A percentile compares a stretch with the other conserved stretches of the same genome.
Conservation (phyloP, 192 early-diverging fungal species). For the Coemansia sp. region DNA sequence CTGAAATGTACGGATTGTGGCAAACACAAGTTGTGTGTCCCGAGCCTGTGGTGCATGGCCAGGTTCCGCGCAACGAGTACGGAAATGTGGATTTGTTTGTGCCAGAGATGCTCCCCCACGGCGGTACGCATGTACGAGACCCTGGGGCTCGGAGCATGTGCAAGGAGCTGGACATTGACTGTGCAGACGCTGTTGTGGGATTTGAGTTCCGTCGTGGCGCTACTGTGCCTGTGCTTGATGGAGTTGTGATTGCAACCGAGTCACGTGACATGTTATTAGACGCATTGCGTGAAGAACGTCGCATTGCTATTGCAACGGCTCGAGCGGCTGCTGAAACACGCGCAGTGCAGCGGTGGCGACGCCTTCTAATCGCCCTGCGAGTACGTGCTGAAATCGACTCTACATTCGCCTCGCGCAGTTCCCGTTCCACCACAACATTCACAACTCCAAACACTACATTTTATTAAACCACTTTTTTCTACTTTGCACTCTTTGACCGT, state of each 20-base stretch:
- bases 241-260: conserved; percentile 32
- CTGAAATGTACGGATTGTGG: conserved; percentile 77
- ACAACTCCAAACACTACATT: background rate
- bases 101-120: conserved; percentile 78
- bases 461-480: background rate
- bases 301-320: background rate
- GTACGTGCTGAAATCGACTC: conserved; percentile 47
- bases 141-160: conserved; percentile 66
- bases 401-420: conserved; percentile 37
- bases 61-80: conserved; percentile 77
- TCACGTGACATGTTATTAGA: conserved; percentile 27
- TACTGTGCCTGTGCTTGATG: conserved; percentile 28
- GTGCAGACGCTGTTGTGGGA: conserved; percentile 77
- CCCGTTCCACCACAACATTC: background rate
- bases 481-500: background rate
- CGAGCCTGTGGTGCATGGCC: conserved; percentile 66
- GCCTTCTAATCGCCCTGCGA: conserved; percentile 33
- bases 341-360: conserved; percentile 31
- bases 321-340: conserved; percentile 14
- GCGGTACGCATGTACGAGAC: conserved; percentile 69
- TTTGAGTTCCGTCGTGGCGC: conserved; percentile 31
- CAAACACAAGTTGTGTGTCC: conserved; percentile 75
- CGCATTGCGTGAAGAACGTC: conserved; percentile 21
- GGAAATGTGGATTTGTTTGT: conserved; percentile 87
- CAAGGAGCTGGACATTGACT: conserved; percentile 74